Evolutionary conservation across 164 flowering plant species (phyloP).

Genomic region (Piper longum): DNA sequence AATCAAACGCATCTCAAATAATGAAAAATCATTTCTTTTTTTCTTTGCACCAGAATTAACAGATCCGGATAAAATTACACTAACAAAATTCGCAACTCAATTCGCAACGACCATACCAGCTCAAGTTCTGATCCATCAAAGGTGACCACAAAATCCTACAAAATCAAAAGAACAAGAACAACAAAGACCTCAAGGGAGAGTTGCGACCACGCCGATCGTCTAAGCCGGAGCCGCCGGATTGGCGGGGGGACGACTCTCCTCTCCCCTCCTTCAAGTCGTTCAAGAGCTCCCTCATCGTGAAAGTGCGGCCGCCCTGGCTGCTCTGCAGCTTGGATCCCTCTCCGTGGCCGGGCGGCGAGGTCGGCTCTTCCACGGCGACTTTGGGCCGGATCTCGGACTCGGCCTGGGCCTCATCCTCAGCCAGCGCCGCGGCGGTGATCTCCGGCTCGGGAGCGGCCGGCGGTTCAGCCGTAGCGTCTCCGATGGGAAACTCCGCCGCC

Average conservation of each 20-base stretch:
- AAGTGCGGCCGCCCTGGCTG: background rate
- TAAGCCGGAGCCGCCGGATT: background rate
- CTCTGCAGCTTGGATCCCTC: conserved; percentile 1
- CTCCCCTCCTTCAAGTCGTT: conserved; percentile 3
- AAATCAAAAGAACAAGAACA: too few species aligned
- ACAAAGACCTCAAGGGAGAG: background rate
- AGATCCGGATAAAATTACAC: too few species aligned
- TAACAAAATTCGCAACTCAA: too few species aligned
- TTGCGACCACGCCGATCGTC: background rate
- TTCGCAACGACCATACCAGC: background rate
- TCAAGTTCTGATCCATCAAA: background rate
- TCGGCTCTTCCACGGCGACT: background rate
- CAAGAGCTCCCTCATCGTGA: conserved; percentile 5
- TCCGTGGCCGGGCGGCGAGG: background rate
- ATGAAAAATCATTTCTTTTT: too few species aligned
- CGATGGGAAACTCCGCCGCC: conserved; percentile 5
- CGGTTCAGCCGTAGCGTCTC: background rate
- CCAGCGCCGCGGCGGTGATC: background rate
- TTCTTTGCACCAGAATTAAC: too few species aligned
- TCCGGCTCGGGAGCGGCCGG: background rate
- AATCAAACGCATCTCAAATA: too few species aligned
- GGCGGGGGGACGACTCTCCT: background rate
- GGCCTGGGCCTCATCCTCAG: background rate
- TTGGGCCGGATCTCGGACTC: background rate
- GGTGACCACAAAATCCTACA: background rate